phyloP scores from a whole-genome alignment of 148 eudicot species.

The Rhododendron molle region DNA sequence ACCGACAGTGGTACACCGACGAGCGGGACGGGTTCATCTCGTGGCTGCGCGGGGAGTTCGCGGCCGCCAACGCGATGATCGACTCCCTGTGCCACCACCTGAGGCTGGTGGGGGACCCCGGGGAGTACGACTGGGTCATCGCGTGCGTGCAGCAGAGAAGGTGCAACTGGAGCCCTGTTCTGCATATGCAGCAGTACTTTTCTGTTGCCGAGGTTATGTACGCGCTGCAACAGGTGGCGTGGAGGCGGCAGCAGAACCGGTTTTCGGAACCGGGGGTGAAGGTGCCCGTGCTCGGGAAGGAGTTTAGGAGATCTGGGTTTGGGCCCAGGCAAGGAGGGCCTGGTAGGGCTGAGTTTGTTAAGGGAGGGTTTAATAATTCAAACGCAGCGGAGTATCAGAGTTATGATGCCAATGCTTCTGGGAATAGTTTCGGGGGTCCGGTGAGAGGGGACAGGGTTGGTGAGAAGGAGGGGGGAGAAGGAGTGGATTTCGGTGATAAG shows the following conservation, averaged over 20 bases:
- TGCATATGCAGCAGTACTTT: constrained; percentile 62
- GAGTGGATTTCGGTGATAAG: constrained; percentile 17
- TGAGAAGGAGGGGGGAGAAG: constrained; percentile 14
- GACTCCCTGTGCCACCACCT: constrained; percentile 52
- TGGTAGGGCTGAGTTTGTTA: constrained; percentile 23
- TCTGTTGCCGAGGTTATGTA: constrained; percentile 39
- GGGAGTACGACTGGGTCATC: constrained; percentile 52
- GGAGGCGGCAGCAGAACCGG: constrained; percentile 33
- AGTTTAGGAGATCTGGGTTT: constrained; percentile 39
- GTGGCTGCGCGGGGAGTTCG: constrained; percentile 59
- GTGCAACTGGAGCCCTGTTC: constrained; percentile 50
- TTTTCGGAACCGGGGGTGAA: constrained; percentile 17
- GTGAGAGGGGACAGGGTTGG: constrained; percentile 18
- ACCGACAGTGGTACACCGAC: constrained; percentile 29
- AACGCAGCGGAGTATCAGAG: constrained; percentile 9
- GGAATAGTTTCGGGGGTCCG: constrained; percentile 9
- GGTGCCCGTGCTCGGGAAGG: constrained; percentile 27
- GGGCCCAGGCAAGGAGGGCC: constrained; percentile 30
- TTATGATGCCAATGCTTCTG: constrained; percentile 15
- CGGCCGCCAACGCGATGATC: constrained; percentile 60
- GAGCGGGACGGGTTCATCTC: constrained; percentile 41
- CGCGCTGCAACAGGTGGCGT: constrained; percentile 47
- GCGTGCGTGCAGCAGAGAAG: constrained; percentile 51
- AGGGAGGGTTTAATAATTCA: constrained; percentile 13
- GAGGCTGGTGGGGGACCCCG: constrained; percentile 33